phyloP scores from a whole-genome alignment of 2,329 filamentous ascomycete species.

The Aspergillus ochraceus region DNA sequence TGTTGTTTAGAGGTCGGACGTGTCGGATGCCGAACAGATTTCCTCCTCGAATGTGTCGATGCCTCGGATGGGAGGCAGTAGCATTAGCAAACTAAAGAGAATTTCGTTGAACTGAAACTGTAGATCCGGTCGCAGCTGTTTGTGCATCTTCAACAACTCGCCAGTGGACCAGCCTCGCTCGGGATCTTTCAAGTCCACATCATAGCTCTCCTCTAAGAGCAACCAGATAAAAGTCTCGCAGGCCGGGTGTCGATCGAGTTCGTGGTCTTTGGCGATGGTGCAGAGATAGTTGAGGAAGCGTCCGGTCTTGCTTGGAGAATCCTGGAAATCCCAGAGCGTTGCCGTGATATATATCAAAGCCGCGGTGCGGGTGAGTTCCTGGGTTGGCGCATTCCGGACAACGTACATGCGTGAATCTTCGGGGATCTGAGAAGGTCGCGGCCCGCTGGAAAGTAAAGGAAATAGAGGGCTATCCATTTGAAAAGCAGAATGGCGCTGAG shows the following conservation, averaged over 20 bases:
- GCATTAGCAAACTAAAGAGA: slow-evolving; percentile 37
- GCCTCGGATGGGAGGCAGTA: slow-evolving; percentile 31
- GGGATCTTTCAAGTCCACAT: slow-evolving; percentile 36
- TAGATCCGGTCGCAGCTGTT: slow-evolving; percentile 35
- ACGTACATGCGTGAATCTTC: slow-evolving; percentile 38
- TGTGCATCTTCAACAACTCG: slow-evolving; percentile 36
- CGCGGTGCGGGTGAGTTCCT: slow-evolving; percentile 38
- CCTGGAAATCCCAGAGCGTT: slow-evolving; percentile 36
- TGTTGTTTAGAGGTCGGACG: not conserved
- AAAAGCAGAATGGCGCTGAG: slow-evolving; percentile 32
- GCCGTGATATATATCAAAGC: slow-evolving; percentile 41
- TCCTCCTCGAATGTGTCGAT: slow-evolving; percentile 36
- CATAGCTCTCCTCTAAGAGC: slow-evolving; percentile 38
- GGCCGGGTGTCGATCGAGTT: slow-evolving; percentile 35
- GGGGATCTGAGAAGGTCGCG: slow-evolving; percentile 39
- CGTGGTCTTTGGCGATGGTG: slow-evolving; percentile 27
- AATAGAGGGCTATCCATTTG: slow-evolving; percentile 41
- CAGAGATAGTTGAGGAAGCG: slow-evolving; percentile 35
- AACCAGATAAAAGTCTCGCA: slow-evolving; percentile 43
- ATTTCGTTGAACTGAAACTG: slow-evolving; percentile 43
- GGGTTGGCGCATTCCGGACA: slow-evolving; percentile 31
- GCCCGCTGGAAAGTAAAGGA: slow-evolving; percentile 42
- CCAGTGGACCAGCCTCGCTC: slow-evolving; percentile 40
- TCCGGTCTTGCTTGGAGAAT: slow-evolving; percentile 28
- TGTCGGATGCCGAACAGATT: slow-evolving; percentile 13